These are phyloP conservation scores for Aristolochia californica DNA, from an alignment of 164 flowering plant genomes.

Conservation along the genomic window DNA sequence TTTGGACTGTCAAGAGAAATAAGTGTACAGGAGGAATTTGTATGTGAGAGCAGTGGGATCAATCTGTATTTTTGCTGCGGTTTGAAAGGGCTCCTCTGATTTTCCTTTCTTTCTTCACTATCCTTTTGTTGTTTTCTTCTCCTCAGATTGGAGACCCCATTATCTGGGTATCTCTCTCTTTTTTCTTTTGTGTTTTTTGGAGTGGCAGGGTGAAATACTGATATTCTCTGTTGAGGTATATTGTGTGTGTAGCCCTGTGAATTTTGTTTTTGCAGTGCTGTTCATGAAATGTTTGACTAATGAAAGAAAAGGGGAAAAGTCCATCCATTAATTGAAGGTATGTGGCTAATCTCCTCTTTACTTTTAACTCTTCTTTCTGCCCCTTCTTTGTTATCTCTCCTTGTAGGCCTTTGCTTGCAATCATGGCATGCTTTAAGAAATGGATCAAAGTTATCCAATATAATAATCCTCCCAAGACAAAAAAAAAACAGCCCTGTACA, in stretches of 20 bases:
- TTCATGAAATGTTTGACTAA: not conserved
- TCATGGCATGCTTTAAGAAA: too few relatives aligned
- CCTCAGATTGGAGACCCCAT: too few relatives aligned
- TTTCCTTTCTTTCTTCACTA: not conserved
- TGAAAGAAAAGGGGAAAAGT: not conserved
- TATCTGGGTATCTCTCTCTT: too few relatives aligned
- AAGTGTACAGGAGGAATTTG: constrained; percentile 21
- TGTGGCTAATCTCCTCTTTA: too few relatives aligned
- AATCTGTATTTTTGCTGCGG: constrained; percentile 3
- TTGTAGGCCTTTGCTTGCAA: too few relatives aligned
- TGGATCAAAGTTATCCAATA: too few relatives aligned
- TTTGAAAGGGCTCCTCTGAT: constrained; percentile 10
- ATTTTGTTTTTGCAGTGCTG: not conserved
- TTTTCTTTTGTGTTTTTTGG: too few relatives aligned
- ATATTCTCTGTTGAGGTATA: not conserved
- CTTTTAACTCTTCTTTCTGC: too few relatives aligned
- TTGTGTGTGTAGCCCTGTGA: constrained; percentile 1
- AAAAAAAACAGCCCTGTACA: too few relatives aligned
- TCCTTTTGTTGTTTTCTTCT: not conserved
- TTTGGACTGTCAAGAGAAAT: constrained; percentile 4
- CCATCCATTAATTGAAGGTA: too few relatives aligned
- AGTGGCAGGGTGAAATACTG: not conserved
- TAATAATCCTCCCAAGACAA: too few relatives aligned
- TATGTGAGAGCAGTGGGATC: constrained; percentile 5
- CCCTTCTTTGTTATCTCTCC: too few relatives aligned